A percentile compares a stretch with the other conserved stretches of the same genome.
phyloP scores from a whole-genome alignment of 306 rosid species.

The Comarum palustre region DNA sequence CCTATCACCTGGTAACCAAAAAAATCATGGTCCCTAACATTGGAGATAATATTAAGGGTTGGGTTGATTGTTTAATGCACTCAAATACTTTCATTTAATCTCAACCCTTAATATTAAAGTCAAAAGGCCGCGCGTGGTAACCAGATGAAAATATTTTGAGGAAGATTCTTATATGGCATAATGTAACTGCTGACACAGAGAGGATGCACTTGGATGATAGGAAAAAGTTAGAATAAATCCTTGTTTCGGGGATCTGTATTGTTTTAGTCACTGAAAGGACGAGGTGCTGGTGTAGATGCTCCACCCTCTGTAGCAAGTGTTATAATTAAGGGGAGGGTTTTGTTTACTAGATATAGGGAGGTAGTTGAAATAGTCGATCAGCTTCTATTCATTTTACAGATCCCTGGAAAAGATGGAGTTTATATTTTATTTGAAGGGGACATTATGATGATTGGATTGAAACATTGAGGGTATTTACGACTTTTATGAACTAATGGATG shows the following conservation, averaged over 20 bases:
- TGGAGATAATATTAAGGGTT: not conserved
- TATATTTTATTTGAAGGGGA: not conserved
- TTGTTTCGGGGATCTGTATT: not conserved
- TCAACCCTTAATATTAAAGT: not conserved
- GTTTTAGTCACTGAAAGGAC: not conserved
- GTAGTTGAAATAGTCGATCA: not conserved
- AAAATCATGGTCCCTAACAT: not conserved
- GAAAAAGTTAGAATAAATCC: not conserved
- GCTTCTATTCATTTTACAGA: not conserved
- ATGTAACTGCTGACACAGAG: not conserved
- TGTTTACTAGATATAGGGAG: not conserved
- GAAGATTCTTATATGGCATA: not conserved
- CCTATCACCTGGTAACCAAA: not conserved
- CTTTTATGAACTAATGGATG: not conserved
- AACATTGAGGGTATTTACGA: not conserved
- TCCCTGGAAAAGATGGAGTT: not conserved
- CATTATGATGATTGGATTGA: not conserved
- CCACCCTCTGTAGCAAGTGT: not conserved
- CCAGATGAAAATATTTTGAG: not conserved
- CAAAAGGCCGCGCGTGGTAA: not conserved
- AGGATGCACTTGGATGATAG: not conserved
- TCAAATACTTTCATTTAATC: not conserved
- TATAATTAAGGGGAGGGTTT: not conserved
- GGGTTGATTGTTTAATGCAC: not conserved
- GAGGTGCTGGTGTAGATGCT: not conserved